These are phyloP conservation scores for Cercospora brassicicola DNA, from an alignment of 2,329 filamentous ascomycete species.

Conservation along the genomic window DNA sequence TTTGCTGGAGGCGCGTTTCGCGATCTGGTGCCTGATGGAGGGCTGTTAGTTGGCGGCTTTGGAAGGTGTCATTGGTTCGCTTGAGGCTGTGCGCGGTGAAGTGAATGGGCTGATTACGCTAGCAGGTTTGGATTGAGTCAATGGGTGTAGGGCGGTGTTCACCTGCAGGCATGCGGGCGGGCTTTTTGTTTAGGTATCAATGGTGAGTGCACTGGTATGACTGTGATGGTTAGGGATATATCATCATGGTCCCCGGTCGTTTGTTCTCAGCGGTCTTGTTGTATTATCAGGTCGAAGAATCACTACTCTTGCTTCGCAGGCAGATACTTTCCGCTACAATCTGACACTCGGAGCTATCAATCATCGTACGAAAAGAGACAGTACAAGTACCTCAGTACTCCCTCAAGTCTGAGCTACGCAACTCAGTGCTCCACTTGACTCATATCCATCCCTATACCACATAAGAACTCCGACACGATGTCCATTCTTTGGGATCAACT, in stretches of 20 bases:
- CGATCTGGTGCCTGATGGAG: neutral
- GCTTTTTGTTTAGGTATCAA: conserved; percentile 4
- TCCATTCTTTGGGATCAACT: conserved; percentile 20
- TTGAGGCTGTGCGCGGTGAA: neutral
- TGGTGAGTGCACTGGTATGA: conserved; percentile 1
- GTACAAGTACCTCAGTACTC: neutral
- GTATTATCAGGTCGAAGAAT: neutral
- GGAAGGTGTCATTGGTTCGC: neutral
- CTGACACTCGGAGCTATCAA: neutral
- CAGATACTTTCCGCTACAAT: neutral
- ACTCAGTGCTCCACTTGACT: neutral
- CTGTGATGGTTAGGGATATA: conserved; percentile 10
- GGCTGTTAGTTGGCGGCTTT: neutral
- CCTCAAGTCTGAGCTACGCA: neutral
- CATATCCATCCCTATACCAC: neutral
- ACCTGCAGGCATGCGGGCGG: neutral
- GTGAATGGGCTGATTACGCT: neutral
- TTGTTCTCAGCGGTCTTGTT: neutral
- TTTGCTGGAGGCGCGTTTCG: neutral
- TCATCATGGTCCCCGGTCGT: neutral
- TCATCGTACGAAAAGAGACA: neutral
- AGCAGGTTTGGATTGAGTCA: neutral
- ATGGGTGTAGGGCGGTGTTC: conserved; percentile 5
- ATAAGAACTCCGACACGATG: neutral
- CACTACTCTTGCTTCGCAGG: neutral